phyloP scores from a whole-genome alignment of 208 protist genomes.

The Crithidia sp. region DNA sequence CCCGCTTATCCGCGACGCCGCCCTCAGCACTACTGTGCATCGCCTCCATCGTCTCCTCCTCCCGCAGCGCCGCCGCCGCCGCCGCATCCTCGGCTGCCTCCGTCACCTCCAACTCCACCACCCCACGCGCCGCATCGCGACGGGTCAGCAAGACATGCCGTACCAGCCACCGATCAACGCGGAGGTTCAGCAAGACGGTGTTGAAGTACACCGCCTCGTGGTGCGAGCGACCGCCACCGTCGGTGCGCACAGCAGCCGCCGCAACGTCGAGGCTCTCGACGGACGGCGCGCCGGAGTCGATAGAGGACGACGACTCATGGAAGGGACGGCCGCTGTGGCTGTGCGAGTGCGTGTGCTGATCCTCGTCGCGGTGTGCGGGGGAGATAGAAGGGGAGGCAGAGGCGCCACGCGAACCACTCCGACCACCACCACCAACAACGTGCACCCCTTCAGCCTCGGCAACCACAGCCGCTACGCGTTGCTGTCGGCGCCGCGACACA shows the following conservation, averaged over 20 bases:
- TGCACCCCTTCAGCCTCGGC: not conserved
- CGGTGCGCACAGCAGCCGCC: not conserved
- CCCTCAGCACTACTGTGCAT: not conserved
- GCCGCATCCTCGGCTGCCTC: conserved; percentile 12
- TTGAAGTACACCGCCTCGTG: conserved; percentile 25
- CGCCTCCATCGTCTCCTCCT: not conserved
- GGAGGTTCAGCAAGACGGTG: conserved; percentile 17
- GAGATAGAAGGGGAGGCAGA: not conserved
- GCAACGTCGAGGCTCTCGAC: conserved; percentile 2
- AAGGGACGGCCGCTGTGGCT: not conserved
- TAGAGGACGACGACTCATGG: not conserved
- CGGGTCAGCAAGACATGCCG: conserved; percentile 14
- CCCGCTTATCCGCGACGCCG: not conserved
- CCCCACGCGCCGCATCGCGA: conserved; percentile 5
- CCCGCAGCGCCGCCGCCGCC: not conserved
- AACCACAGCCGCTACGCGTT: not conserved
- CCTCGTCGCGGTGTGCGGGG: not conserved
- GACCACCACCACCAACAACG: too few relatives aligned
- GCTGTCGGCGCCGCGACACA: conserved; percentile 1
- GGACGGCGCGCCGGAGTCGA: conserved; percentile 5
- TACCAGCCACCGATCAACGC: conserved; percentile 14
- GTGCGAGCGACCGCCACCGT: not conserved
- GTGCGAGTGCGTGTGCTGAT: not conserved
- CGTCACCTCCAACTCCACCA: conserved; percentile 21
- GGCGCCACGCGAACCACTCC: not conserved